A percentile compares a stretch with the other conserved stretches of the same genome.
phyloP scores from a whole-genome alignment of 108 stramenopile species.

The Cyclostephanos tholiformis region DNA sequence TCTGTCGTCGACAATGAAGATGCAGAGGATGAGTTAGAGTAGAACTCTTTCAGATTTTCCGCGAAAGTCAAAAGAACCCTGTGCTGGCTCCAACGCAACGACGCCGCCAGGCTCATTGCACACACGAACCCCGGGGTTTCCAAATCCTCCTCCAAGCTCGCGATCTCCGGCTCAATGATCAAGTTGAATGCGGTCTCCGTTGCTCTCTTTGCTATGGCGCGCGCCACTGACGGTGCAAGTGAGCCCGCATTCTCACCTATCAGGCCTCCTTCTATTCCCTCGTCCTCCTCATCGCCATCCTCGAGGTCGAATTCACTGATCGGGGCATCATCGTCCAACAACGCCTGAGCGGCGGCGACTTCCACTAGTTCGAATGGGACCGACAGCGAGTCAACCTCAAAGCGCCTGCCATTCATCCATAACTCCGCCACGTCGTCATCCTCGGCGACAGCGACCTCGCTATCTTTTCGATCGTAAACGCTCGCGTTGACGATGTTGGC shows the following conservation, averaged over 20 bases:
- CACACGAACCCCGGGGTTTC: conserved; percentile 40
- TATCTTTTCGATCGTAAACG: conserved; percentile 6
- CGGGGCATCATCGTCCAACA: conserved; percentile 30
- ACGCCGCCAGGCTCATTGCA: conserved; percentile 46
- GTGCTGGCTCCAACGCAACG: conserved; percentile 62
- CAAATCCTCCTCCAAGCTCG: conserved; percentile 27
- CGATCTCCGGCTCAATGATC: conserved; percentile 38
- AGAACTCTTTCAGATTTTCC: conserved; percentile 32
- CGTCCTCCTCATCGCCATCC: conserved; percentile 13
- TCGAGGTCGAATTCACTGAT: conserved; percentile 12
- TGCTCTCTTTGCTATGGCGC: conserved; percentile 54
- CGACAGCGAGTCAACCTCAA: conserved; percentile 57
- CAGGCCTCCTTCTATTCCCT: conserved; percentile 5
- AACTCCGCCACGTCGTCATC: conserved; percentile 61
- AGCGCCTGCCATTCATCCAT: conserved; percentile 61
- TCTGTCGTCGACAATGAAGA: not conserved
- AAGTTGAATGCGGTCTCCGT: conserved; percentile 56
- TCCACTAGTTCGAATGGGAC: conserved; percentile 67
- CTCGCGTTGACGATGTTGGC: conserved; percentile 6
- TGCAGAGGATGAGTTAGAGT: not conserved
- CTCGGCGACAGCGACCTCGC: conserved; percentile 16
- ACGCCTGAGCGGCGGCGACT: conserved; percentile 37
- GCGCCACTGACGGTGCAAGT: conserved; percentile 57
- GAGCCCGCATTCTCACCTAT: conserved; percentile 3
- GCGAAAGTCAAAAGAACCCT: conserved; percentile 58